Base-by-base conservation (phyloP, 345 rosid species). In the Lumnitzera racemosa region DNA sequence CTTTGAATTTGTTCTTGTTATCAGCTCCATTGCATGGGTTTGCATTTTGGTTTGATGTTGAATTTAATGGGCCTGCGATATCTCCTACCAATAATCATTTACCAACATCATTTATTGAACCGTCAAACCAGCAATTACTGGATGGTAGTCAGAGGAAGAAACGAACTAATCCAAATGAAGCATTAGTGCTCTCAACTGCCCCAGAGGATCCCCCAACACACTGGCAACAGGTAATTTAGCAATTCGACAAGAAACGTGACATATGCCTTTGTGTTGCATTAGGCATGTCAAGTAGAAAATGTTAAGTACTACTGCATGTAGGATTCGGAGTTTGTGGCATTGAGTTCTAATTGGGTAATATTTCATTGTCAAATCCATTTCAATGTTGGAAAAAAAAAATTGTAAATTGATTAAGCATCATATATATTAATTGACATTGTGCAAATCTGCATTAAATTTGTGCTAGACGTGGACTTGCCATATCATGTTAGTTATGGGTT, bases 31-130 rank as follows among this genome's bases (percentile, higher is more conserved):
- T 94, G 78, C 97, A 94, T 74, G 99, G 97, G 59, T 94, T 90
- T 83, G 99, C 89, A 4, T 94, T 94, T 79, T 94, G 99, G 99
- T 94, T 94, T 68, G 97, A 94, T 63, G 95, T 94, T 72, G 96
- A 88, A 73, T 94, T 94, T 72, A 63, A 68, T 43, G 79, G 74
- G 61, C 86, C 80, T 27, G 70, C 84, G 54, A 61, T 73, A 50
- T 78, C 77, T 54, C 66, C 83, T 67, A 51, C 70, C 61, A 76
- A 77, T 69, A 63, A 68, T 60, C 70, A 68, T 25, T 51, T 58
- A 47, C 48, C 71, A 46, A 48, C 69, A 56, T 56, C 72, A 53
- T 59, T 73, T 47, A 49, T 59, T 56, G 81, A 67, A 16, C 29
- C 82, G 68, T 81, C 75, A 16, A 55, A 53, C 54, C 67, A 68